Evolutionary conservation across 1,284 basidiomycete genomes (phyloP).

Genomic region (Dichomitus squalens): DNA sequence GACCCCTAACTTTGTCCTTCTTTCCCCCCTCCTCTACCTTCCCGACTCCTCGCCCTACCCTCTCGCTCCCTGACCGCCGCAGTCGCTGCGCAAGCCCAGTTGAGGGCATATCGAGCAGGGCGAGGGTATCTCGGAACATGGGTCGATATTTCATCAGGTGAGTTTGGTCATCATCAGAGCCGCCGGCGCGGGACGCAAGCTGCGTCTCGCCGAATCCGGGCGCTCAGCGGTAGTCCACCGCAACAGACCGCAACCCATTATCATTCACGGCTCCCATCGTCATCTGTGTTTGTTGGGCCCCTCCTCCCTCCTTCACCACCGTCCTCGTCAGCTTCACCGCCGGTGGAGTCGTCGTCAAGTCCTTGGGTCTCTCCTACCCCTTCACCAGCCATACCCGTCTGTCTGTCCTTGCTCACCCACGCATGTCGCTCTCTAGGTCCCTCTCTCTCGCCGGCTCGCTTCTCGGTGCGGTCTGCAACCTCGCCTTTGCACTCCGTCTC

Average conservation of each 20-base stretch:
- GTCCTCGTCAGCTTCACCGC: background rate
- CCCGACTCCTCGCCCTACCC: background rate
- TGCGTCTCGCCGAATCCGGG: background rate
- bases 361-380: background rate
- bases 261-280: conserved; percentile 5
- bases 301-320: conserved; percentile 2
- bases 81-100: background rate
- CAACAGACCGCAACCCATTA: background rate
- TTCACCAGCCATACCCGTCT: conserved; percentile 1
- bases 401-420: conserved; percentile 10
- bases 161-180: background rate
- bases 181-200: background rate
- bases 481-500: conserved; percentile 55
- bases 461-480: conserved; percentile 57
- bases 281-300: background rate
- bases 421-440: conserved; percentile 42
- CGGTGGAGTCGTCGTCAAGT: background rate
- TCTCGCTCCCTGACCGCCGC: background rate
- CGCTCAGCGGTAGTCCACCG: background rate
- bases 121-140: conserved; percentile 1
- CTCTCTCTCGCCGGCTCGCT: conserved; percentile 58
- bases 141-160: conserved; percentile 8
- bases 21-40: background rate
- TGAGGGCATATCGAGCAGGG: background rate
- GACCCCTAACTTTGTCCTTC: background rate